Conservation (phyloP, 2,329 filamentous ascomycete genomes). For the Immersiporthe knoxdaviesiana region DNA sequence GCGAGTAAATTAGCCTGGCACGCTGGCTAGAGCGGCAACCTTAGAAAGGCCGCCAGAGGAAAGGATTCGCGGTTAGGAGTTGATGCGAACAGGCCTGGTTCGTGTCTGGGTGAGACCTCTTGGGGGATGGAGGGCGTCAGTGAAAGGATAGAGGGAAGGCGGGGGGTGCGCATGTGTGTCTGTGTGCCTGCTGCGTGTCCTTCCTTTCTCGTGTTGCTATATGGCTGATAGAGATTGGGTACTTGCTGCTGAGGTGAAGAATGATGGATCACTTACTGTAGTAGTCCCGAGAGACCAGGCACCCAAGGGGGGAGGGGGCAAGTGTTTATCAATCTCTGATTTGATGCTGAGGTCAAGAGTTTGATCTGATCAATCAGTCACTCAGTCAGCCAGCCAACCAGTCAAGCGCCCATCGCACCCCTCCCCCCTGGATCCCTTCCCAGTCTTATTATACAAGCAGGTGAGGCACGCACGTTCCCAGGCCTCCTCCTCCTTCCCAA, state of each 20-base stretch:
- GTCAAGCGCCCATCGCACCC: slow-evolving; percentile 2
- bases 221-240: neutral
- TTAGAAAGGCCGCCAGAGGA: neutral
- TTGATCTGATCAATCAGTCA: slow-evolving; percentile 7
- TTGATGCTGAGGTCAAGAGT: neutral
- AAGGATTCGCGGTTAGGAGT: neutral
- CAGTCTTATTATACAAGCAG: slow-evolving; percentile 3
- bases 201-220: neutral
- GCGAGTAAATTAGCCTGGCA: slow-evolving; percentile 1
- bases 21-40: slow-evolving; percentile 3
- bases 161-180: too few relatives aligned
- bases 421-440: neutral
- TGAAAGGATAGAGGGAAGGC: neutral
- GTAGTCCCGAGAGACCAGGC: neutral
- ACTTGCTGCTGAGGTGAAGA: neutral
- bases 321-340: slow-evolving; percentile 1
- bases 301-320: too few relatives aligned
- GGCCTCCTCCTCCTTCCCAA: neutral
- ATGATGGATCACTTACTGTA: slow-evolving; percentile 7
- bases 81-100: neutral
- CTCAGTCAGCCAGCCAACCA: slow-evolving; percentile 1
- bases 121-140: neutral
- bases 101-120: neutral
- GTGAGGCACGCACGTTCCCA: neutral
- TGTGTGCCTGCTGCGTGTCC: neutral